phyloP scores from a whole-genome alignment of 148 eudicot genomes.

The Diospyros lotus region DNA sequence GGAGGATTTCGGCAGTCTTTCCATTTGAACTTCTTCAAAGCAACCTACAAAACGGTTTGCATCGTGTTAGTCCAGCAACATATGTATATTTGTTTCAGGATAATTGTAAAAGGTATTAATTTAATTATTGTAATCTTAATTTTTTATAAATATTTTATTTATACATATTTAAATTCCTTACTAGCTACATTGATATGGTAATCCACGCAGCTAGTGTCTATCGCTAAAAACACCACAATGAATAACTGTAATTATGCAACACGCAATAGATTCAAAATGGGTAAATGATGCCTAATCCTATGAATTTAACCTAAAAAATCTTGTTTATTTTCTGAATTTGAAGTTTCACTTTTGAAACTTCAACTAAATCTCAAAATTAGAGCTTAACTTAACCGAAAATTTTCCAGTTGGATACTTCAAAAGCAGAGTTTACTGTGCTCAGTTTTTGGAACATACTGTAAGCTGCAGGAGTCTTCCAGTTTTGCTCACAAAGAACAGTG shows the following conservation, averaged over 20 bases:
- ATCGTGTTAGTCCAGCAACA: background rate
- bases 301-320: background rate
- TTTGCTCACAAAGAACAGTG: constrained; percentile 68
- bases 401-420: background rate
- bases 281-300: background rate
- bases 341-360: background rate
- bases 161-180: background rate
- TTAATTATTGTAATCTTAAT: no score
- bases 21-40: constrained; percentile 69
- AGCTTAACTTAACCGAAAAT: background rate
- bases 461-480: constrained; percentile 66
- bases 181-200: background rate
- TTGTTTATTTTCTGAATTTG: background rate
- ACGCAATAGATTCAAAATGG: background rate
- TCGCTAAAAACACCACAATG: no score
- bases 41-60: constrained; percentile 41
- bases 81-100: background rate
- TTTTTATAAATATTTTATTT: no score
- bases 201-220: background rate
- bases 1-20: constrained; percentile 72
- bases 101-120: background rate
- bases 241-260: no score
- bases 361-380: no score
- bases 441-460: constrained; percentile 33
- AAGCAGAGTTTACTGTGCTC: background rate